phyloP scores from a whole-genome alignment of 768 basidiomycete species.

The Xerocomellus chrysenteron region DNA sequence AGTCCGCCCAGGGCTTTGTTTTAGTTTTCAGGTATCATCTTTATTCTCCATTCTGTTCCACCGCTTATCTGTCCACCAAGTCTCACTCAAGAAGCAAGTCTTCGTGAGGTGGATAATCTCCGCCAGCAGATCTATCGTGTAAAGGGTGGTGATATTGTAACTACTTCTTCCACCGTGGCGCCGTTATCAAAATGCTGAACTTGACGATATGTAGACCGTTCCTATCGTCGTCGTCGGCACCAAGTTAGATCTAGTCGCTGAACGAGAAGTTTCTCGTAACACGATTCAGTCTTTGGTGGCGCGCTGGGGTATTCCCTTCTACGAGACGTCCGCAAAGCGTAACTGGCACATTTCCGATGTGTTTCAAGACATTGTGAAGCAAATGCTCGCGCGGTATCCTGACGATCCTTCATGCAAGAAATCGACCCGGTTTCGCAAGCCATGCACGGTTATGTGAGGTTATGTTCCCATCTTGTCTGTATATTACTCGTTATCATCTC shows the following conservation, averaged over 20 bases:
- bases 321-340: constrained; percentile 85
- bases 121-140: constrained; percentile 81
- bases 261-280: constrained; percentile 70
- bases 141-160: constrained; percentile 66
- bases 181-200: constrained; percentile 1
- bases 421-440: constrained; percentile 23
- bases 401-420: constrained; percentile 37
- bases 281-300: constrained; percentile 64
- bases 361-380: constrained; percentile 73
- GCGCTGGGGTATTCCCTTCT: constrained; percentile 73
- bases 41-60: neutral
- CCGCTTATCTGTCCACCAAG: constrained; percentile 37
- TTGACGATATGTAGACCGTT: constrained; percentile 41
- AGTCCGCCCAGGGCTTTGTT: constrained; percentile 78
- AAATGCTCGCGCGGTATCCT: constrained; percentile 71
- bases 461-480: constrained; percentile 1
- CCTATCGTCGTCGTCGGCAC: constrained; percentile 89
- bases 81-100: constrained; percentile 76
- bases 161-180: constrained; percentile 15
- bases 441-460: constrained; percentile 41
- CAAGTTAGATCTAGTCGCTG: constrained; percentile 76
- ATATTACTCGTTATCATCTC: constrained; percentile 2
- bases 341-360: constrained; percentile 80
- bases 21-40: constrained; percentile 70
- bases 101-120: constrained; percentile 76